These are phyloP conservation scores for Diddensiella santjacobensis DNA, from an alignment of 805 yeast genomes.

Conservation along the genomic window DNA sequence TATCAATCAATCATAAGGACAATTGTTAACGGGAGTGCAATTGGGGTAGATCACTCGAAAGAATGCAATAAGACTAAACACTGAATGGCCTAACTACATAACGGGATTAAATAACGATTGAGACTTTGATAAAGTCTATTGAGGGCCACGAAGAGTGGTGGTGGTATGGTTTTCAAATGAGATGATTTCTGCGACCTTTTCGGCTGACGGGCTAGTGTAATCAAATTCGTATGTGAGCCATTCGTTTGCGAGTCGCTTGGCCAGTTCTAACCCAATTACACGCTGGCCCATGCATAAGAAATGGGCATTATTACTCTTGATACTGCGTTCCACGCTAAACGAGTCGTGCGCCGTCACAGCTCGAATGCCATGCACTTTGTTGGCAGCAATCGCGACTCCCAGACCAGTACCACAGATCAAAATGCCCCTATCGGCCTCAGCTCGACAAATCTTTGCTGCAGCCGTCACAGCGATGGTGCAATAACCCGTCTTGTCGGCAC, in stretches of 20 bases:
- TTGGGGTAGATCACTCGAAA: no score
- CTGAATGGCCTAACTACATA: no score
- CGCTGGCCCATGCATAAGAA: slow-evolving; percentile 48
- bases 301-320: slow-evolving; percentile 43
- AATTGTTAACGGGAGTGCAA: no score
- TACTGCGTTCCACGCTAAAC: slow-evolving; percentile 44
- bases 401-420: slow-evolving; percentile 48
- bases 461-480: slow-evolving; percentile 44
- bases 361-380: slow-evolving; percentile 45
- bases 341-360: slow-evolving; percentile 49
- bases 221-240: slow-evolving; percentile 45
- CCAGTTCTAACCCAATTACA: slow-evolving; percentile 44
- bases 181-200: slow-evolving; percentile 37
- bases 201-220: slow-evolving; percentile 39
- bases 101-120: background rate
- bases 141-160: slow-evolving; percentile 1
- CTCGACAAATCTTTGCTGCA: slow-evolving; percentile 39
- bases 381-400: slow-evolving; percentile 48
- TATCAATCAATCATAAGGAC: no score
- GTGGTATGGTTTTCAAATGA: slow-evolving; percentile 9
- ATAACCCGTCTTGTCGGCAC: slow-evolving; percentile 38
- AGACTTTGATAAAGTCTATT: background rate
- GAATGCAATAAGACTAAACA: no score
- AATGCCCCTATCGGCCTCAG: slow-evolving; percentile 44
- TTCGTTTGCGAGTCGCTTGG: slow-evolving; percentile 42